Percentiles rank a stretch among this genome's conserved stretches.
These are phyloP conservation scores for Phlebiopsis gigantea DNA, from an alignment of 768 basidiomycete genomes.

Conservation along the genomic window DNA sequence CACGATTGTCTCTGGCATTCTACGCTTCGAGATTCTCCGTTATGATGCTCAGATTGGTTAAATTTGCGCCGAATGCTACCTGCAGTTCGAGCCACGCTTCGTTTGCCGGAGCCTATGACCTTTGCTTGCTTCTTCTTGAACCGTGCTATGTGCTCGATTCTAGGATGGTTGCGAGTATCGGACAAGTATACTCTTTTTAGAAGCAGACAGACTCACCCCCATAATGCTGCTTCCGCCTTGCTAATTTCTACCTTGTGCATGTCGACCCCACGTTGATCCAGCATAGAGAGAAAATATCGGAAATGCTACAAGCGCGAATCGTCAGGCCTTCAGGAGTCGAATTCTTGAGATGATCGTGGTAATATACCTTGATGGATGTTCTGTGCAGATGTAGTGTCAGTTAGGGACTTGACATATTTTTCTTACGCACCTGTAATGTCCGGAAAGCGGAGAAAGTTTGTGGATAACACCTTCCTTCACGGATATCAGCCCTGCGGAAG, in stretches of 20 bases:
- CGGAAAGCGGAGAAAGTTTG: slow-evolving; percentile 58
- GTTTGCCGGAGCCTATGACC: slow-evolving; percentile 28
- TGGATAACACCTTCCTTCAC: slow-evolving; percentile 58
- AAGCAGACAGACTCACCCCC: slow-evolving; percentile 41
- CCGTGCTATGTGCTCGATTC: slow-evolving; percentile 42
- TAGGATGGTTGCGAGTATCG: slow-evolving; percentile 18
- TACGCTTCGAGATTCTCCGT: neutral
- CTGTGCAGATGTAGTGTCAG: slow-evolving; percentile 21
- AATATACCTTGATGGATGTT: slow-evolving; percentile 46
- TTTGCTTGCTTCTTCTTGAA: slow-evolving; percentile 36
- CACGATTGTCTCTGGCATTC: no score
- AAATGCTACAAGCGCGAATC: slow-evolving; percentile 41
- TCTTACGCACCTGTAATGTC: slow-evolving; percentile 45
- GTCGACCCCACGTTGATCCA: slow-evolving; percentile 51
- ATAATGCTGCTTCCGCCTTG: slow-evolving; percentile 54
- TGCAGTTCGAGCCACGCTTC: slow-evolving; percentile 26
- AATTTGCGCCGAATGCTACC: slow-evolving; percentile 16
- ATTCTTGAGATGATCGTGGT: neutral
- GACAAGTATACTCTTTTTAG: no score
- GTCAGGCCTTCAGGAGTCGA: neutral
- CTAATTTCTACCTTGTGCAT: slow-evolving; percentile 54
- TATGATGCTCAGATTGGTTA: neutral
- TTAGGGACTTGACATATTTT: neutral
- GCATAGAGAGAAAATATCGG: slow-evolving; percentile 45
- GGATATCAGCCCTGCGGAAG: slow-evolving; percentile 60